Percentiles rank a stretch among this genome's conserved stretches.
These are phyloP conservation scores for Pseudogymnoascus verrucosus DNA, from an alignment of 2,329 filamentous ascomycete species.

Conservation along the genomic window DNA sequence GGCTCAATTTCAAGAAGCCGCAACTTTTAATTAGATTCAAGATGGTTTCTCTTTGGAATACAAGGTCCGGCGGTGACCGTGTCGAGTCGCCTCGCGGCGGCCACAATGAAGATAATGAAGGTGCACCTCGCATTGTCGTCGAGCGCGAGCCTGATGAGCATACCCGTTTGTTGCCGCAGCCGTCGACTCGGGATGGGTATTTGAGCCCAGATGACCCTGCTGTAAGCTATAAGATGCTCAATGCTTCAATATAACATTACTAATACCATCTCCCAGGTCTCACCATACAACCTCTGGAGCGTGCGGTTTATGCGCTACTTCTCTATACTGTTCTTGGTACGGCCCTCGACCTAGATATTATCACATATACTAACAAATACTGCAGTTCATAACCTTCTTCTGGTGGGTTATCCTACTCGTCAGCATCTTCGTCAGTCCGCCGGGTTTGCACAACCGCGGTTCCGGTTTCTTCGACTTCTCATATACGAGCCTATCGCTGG, in stretches of 20 bases:
- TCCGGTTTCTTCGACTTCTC: slow-evolving; percentile 89
- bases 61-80: neutral
- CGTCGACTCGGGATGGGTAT: slow-evolving; percentile 36
- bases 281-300: slow-evolving; percentile 91
- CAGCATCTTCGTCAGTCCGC: slow-evolving; percentile 82
- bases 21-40: neutral
- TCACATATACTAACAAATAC: neutral
- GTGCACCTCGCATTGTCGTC: slow-evolving; percentile 24
- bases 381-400: slow-evolving; percentile 56
- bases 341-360: neutral
- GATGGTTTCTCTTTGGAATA: neutral
- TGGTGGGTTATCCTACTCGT: slow-evolving; percentile 93
- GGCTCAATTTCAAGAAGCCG: neutral
- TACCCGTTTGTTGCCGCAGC: slow-evolving; percentile 31
- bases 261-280: slow-evolving; percentile 39
- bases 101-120: slow-evolving; percentile 18
- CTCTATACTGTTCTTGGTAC: slow-evolving; percentile 61
- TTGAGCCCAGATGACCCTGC: slow-evolving; percentile 74
- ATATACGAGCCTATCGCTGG: slow-evolving; percentile 70
- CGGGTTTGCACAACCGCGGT: slow-evolving; percentile 74
- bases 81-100: slow-evolving; percentile 27
- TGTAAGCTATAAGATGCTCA: slow-evolving; percentile 39
- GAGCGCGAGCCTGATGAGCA: slow-evolving; percentile 46
- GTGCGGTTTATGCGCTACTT: slow-evolving; percentile 73
- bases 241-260: slow-evolving; percentile 9